These are phyloP conservation scores for Exophiala viscosa DNA, from an alignment of 2,329 filamentous ascomycete genomes.

Conservation along the genomic window DNA sequence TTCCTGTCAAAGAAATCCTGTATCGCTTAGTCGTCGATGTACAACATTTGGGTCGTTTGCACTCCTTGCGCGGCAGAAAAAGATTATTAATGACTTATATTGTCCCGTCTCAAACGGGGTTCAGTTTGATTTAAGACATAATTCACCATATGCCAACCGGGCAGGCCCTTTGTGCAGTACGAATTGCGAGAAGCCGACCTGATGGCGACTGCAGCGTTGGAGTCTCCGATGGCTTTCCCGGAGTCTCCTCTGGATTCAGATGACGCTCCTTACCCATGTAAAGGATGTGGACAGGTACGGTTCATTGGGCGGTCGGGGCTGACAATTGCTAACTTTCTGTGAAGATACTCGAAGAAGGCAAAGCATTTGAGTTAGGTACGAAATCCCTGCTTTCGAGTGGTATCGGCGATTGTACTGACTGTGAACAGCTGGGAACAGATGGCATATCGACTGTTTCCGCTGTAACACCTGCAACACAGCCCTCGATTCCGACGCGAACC, in stretches of 20 bases:
- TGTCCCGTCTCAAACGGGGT: constrained; percentile 1
- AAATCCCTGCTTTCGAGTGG: constrained; percentile 17
- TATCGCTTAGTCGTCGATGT: constrained; percentile 6
- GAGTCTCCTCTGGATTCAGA: constrained; percentile 69
- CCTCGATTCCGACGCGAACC: constrained; percentile 96
- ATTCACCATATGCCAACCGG: constrained; percentile 13
- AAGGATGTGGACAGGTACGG: constrained; percentile 84
- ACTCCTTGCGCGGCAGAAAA: constrained; percentile 6
- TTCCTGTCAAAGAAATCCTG: not conserved
- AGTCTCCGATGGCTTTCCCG: constrained; percentile 52
- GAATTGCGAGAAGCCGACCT: constrained; percentile 8
- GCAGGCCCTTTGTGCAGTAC: constrained; percentile 8
- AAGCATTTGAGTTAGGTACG: constrained; percentile 91
- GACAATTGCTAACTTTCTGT: constrained; percentile 20
- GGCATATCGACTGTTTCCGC: constrained; percentile 98
- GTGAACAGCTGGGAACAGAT: constrained; percentile 78
- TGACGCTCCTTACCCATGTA: constrained; percentile 79
- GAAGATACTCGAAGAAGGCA: constrained; percentile 95
- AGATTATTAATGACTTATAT: constrained; percentile 13
- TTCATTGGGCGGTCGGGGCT: constrained; percentile 5
- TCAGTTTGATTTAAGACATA: constrained; percentile 7
- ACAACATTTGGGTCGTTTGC: constrained; percentile 7
- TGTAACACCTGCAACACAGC: constrained; percentile 94
- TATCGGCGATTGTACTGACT: constrained; percentile 30
- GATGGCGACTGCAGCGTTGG: constrained; percentile 54